Base-by-base conservation (phyloP, 2,329 filamentous ascomycete species). In the Paracamarosporium sp. region DNA sequence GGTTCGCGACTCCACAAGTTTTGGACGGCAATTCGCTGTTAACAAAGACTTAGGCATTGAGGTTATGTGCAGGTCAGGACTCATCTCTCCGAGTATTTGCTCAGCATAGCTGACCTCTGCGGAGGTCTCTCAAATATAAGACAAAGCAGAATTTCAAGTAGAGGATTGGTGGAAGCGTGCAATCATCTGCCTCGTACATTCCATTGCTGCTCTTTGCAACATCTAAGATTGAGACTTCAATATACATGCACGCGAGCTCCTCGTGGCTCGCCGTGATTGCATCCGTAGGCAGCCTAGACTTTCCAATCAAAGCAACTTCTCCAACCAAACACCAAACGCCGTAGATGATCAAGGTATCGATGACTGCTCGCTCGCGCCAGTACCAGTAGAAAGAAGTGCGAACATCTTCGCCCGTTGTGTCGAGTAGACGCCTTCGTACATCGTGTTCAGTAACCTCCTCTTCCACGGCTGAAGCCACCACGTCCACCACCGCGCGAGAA, bases 301-400 rank as follows among this genome's bases (percentile, higher is more conserved):
- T 56, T 57, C 60, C 64, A 61, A 66, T 56, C 24, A 25, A 40
- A 60, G 53, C 40, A 41, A 60, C 30, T 25, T 36, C 48, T 62
- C 54, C n/a, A n/a, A n/a, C 50, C 38, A 70, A 66, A 67, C 65
- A 67, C 69, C 56, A 66, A 73, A 73, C 71, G 69, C 71, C 71
- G 64, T 66, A 59, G 64, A 67, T 67, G 66, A 68, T 28, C 47
- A 43, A 45, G 47, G 35, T 47, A 55, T 55, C 52, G 41, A 47
- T 48, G 43, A 33, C 36, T 41, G 22, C 48, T 41, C 41, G 51
- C 41, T 38, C 41, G 43, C 43, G 30, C 51, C 51, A 53, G 51
- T 46, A 53, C 41, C 51, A 22, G 41, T 43, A 46, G 33, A 53
- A 28, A 15, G 25, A 51, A 45, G 40, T 17, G 11, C 22, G 17